Evolutionary conservation across 352 stramenopile genomes (phyloP).

Genomic region (Phytophthora podocarpi): DNA sequence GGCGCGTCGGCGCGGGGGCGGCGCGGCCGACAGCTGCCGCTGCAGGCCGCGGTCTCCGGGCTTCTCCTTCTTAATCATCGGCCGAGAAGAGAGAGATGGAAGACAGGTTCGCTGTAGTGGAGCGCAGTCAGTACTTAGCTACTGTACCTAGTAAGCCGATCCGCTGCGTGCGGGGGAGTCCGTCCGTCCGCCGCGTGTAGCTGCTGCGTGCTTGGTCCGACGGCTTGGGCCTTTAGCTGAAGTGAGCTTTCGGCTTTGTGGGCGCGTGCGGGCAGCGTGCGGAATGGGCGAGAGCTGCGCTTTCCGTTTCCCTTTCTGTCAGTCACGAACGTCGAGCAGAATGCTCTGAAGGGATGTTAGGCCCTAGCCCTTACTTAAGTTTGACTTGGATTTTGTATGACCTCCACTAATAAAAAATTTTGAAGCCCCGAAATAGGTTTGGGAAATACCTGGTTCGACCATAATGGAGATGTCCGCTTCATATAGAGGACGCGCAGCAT

Average conservation of each 20-base stretch:
- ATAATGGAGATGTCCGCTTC: no score
- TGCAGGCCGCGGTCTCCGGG: constrained; percentile 19
- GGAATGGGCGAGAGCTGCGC: constrained; percentile 21
- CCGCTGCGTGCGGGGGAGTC: constrained; percentile 2
- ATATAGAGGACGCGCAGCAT: no score
- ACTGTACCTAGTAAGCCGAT: neutral
- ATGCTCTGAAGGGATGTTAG: constrained; percentile 12
- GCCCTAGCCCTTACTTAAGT: neutral
- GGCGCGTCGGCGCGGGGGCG: constrained; percentile 52
- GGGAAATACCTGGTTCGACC: neutral
- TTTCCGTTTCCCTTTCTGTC: constrained; percentile 42
- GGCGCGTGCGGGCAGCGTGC: constrained; percentile 9
- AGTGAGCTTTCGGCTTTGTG: neutral
- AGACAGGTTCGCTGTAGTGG: no score
- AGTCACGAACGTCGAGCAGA: constrained; percentile 38
- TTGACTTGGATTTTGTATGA: no score
- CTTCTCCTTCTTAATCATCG: constrained; percentile 37
- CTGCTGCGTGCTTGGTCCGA: constrained; percentile 25
- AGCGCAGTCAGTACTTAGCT: no score
- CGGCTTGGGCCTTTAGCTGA: constrained; percentile 3
- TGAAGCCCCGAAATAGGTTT: constrained; percentile 10
- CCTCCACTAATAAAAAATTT: constrained; percentile 1
- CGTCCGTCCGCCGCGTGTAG: constrained; percentile 6
- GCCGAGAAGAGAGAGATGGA: no score
- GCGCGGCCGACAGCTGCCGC: constrained; percentile 27